Conservation (phyloP, 108 stramenopile species). For the Cyclotella distinguenda region DNA sequence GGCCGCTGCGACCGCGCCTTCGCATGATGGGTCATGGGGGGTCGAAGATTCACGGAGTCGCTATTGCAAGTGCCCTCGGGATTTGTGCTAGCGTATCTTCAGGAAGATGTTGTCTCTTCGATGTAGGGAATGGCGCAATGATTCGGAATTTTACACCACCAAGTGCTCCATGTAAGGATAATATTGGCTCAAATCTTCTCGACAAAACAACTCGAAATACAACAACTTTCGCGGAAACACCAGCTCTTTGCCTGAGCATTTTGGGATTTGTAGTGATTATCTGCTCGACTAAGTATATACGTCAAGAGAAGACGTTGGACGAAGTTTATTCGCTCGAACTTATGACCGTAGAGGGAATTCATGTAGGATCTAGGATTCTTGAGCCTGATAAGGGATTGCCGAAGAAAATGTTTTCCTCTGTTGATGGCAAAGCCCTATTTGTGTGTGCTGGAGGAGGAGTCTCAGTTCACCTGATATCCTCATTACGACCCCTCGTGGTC, state of each 20-base stretch:
- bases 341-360: slow-evolving; percentile 76
- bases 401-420: slow-evolving; percentile 63
- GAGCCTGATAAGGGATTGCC: slow-evolving; percentile 71
- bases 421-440: slow-evolving; percentile 81
- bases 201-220: slow-evolving; percentile 16
- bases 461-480: slow-evolving; percentile 75
- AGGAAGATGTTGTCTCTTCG: slow-evolving; percentile 69
- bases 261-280: slow-evolving; percentile 82
- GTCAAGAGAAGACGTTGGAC: slow-evolving; percentile 33
- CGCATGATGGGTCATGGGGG: slow-evolving; percentile 73
- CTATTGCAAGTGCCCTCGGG: slow-evolving; percentile 66
- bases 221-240: slow-evolving; percentile 67
- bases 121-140: slow-evolving; percentile 80
- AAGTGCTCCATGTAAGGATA: slow-evolving; percentile 35
- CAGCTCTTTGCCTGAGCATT: slow-evolving; percentile 69
- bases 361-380: slow-evolving; percentile 67
- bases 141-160: slow-evolving; percentile 75
- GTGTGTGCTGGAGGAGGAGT: slow-evolving; percentile 78
- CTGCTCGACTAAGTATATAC: slow-evolving; percentile 61
- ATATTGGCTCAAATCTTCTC: slow-evolving; percentile 18
- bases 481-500: slow-evolving; percentile 65
- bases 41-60: slow-evolving; percentile 62
- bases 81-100: slow-evolving; percentile 78
- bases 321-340: slow-evolving; percentile 74
- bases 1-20: slow-evolving; percentile 76